phyloP scores from a whole-genome alignment of 2,329 filamentous ascomycete genomes.

The Tolypocladium ovalisporum region DNA sequence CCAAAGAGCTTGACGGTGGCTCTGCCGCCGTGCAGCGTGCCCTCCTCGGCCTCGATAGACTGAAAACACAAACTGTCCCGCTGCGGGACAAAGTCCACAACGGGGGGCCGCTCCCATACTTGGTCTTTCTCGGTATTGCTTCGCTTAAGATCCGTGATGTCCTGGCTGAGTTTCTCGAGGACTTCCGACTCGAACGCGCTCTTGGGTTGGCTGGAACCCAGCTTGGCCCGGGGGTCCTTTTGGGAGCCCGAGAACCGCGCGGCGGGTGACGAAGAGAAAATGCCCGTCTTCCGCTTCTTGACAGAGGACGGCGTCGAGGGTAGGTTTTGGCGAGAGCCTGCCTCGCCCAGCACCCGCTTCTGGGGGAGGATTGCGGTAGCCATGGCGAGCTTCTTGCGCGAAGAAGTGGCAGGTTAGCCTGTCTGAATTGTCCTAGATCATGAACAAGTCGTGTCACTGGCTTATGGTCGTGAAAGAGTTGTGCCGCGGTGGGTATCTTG shows the following conservation, averaged over 20 bases:
- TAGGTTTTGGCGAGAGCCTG: conserved; percentile 52
- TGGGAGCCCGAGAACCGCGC: conserved; percentile 53
- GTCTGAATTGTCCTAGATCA: neutral
- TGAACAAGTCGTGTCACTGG: neutral
- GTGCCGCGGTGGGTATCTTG: neutral
- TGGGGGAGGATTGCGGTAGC: conserved; percentile 46
- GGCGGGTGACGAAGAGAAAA: conserved; percentile 42
- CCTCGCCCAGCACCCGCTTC: conserved; percentile 64
- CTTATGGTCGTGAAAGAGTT: neutral
- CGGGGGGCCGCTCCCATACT: conserved; percentile 62
- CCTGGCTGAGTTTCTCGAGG: conserved; percentile 90
- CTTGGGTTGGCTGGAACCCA: conserved; percentile 67
- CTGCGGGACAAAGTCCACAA: conserved; percentile 40
- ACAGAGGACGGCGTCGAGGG: conserved; percentile 43
- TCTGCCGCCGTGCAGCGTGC: conserved; percentile 63
- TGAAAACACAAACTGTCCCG: conserved; percentile 76
- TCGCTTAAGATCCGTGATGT: conserved; percentile 75
- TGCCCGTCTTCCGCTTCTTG: conserved; percentile 80
- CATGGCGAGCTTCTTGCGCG: conserved; percentile 23
- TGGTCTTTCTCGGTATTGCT: conserved; percentile 90
- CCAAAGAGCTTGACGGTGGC: conserved; percentile 86
- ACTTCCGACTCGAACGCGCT: conserved; percentile 91
- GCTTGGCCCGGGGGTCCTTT: conserved; percentile 47
- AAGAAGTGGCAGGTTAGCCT: neutral
- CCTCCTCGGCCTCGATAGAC: conserved; percentile 91